Evolutionary conservation across 495 filamentous ascomycete species (phyloP).

Genomic region (Melanomma pulvis-pyrius): DNA sequence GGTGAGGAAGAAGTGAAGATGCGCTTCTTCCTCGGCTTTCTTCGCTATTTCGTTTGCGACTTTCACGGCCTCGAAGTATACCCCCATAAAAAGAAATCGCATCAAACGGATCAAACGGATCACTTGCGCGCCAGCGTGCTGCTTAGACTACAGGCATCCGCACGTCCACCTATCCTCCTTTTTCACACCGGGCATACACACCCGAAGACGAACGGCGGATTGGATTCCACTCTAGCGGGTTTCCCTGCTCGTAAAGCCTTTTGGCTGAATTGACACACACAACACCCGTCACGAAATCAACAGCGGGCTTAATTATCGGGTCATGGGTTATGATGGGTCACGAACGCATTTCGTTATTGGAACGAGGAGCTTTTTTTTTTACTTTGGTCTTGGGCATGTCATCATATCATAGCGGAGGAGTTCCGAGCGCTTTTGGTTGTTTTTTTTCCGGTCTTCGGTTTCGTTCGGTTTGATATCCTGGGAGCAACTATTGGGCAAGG

Average conservation of each 20-base stretch:
- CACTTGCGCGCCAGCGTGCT: background rate
- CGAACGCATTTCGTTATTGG: background rate
- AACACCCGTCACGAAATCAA: too few species aligned
- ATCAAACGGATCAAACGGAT: background rate
- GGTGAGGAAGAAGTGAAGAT: conserved; percentile 26
- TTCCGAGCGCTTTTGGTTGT: background rate
- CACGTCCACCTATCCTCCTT: background rate
- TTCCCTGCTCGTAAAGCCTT: background rate
- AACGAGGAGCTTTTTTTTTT: background rate
- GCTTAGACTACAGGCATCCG: background rate
- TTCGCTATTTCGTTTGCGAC: background rate
- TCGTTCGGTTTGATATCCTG: background rate
- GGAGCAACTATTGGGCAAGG: background rate
- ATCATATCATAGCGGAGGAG: background rate
- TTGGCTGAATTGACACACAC: background rate
- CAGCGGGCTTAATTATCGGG: background rate
- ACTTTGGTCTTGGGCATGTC: background rate
- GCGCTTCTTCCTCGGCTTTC: background rate
- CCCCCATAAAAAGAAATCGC: background rate
- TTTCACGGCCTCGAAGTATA: background rate
- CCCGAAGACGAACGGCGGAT: background rate
- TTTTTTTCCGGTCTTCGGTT: background rate
- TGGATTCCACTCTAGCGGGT: background rate
- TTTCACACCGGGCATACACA: background rate
- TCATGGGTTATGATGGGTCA: background rate